These are phyloP conservation scores for Ceratobasidium sp. DNA, from an alignment of 1,284 basidiomycete species.

Conservation along the genomic window DNA sequence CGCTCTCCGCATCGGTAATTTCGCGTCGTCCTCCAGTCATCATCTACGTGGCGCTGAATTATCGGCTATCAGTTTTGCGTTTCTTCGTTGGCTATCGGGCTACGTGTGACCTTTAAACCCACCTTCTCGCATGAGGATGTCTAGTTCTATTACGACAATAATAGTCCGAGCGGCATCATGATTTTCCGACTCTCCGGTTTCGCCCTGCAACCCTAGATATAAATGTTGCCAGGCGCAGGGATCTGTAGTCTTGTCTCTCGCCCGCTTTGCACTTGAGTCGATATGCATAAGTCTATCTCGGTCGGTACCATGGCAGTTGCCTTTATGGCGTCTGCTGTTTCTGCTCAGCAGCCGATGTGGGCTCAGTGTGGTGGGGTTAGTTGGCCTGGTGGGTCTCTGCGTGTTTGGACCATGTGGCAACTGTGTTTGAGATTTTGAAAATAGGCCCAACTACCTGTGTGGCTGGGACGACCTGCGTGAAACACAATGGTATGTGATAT, in stretches of 20 bases:
- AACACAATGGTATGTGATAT: no score
- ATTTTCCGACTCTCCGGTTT: slow-evolving; percentile 1
- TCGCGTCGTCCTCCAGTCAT: background rate
- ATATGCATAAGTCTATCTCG: slow-evolving; percentile 16
- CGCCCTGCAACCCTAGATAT: background rate
- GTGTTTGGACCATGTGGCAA: background rate
- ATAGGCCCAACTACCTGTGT: slow-evolving; percentile 22
- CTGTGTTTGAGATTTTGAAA: background rate
- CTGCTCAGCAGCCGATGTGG: slow-evolving; percentile 23
- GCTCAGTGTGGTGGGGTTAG: slow-evolving; percentile 26
- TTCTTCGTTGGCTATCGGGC: background rate
- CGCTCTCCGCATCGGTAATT: background rate
- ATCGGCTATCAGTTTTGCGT: slow-evolving; percentile 11
- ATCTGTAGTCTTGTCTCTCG: background rate
- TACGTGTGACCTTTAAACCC: background rate
- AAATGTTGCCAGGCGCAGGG: background rate
- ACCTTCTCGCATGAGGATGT: background rate
- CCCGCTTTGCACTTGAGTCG: background rate
- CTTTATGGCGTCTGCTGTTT: slow-evolving; percentile 2
- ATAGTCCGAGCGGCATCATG: background rate
- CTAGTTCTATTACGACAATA: background rate
- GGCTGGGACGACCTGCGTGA: background rate
- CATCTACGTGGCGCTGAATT: slow-evolving; percentile 6
- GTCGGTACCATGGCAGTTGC: slow-evolving; percentile 7
- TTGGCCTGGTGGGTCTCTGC: slow-evolving; percentile 13